phyloP scores from a whole-genome alignment of 1,284 basidiomycete species.

The Lignosus rhinocerotis region DNA sequence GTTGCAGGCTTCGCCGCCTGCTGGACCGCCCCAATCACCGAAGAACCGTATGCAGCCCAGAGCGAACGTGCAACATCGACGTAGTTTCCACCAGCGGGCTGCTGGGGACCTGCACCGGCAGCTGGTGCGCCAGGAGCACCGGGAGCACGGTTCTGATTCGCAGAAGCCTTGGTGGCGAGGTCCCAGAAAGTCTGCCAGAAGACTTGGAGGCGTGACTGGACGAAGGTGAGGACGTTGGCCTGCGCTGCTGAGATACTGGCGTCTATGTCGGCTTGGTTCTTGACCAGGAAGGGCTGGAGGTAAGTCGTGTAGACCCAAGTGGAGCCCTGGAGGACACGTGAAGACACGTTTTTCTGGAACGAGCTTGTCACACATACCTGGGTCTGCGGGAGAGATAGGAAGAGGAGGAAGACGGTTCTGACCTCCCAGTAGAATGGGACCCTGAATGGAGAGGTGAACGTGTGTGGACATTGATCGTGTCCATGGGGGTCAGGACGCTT shows the following conservation, averaged over 20 bases:
- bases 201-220: constrained; percentile 47
- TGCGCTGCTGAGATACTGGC: constrained; percentile 57
- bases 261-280: constrained; percentile 71
- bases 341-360: background rate
- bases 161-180: constrained; percentile 43
- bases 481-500: constrained; percentile 25
- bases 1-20: constrained; percentile 21
- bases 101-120: constrained; percentile 3
- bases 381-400: constrained; percentile 72
- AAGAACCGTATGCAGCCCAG: constrained; percentile 22
- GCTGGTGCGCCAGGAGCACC: background rate
- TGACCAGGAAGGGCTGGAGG: constrained; percentile 64
- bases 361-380: constrained; percentile 45
- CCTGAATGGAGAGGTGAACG: constrained; percentile 41
- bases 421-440: constrained; percentile 80
- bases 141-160: constrained; percentile 12
- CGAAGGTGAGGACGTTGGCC: constrained; percentile 50
- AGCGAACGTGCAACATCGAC: constrained; percentile 19
- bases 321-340: constrained; percentile 53
- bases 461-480: background rate
- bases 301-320: constrained; percentile 69
- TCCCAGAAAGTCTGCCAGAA: constrained; percentile 49
- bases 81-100: constrained; percentile 7
- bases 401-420: constrained; percentile 72
- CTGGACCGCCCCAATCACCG: constrained; percentile 18